Percentiles rank a stretch among this genome's conserved stretches.
Conservation (phyloP, 345 rosid genomes). For the Physaria fendleri region DNA sequence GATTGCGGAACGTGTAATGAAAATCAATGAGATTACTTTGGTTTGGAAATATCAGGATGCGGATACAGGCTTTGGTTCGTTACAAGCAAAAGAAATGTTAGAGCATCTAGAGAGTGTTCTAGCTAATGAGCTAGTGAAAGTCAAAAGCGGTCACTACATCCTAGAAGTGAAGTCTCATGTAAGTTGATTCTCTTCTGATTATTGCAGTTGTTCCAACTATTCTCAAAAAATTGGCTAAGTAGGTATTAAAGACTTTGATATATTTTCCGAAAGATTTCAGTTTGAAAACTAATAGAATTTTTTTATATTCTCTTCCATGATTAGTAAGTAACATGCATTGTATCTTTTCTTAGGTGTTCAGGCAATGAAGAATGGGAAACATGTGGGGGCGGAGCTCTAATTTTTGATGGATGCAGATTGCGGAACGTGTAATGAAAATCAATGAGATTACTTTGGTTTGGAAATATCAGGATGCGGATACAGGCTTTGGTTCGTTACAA, state of each 20-base stretch:
- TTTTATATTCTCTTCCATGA: background rate
- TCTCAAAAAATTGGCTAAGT: too few relatives aligned
- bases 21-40: slow-evolving; percentile 33
- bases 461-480: slow-evolving; percentile 37
- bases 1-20: slow-evolving; percentile 37
- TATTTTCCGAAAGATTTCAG: too few relatives aligned
- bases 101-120: slow-evolving; percentile 36
- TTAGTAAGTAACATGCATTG: background rate
- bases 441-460: slow-evolving; percentile 37
- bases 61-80: slow-evolving; percentile 36
- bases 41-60: slow-evolving; percentile 39
- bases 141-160: slow-evolving; percentile 36
- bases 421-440: slow-evolving; percentile 33
- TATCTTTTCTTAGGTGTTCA: slow-evolving; percentile 22
- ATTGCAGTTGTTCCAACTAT: too few relatives aligned
- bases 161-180: slow-evolving; percentile 39
- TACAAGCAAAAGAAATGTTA: slow-evolving; percentile 38
- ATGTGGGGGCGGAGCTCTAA: slow-evolving; percentile 35
- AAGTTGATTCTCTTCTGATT: background rate
- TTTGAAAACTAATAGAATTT: too few relatives aligned
- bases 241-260: too few relatives aligned
- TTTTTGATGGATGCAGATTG: slow-evolving; percentile 41
- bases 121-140: slow-evolving; percentile 37
- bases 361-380: slow-evolving; percentile 36
- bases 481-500: slow-evolving; percentile 36